A percentile compares a stretch with the other conserved stretches of the same genome.
phyloP scores from a whole-genome alignment of 306 rosid species.

The Prosopis cineraria region DNA sequence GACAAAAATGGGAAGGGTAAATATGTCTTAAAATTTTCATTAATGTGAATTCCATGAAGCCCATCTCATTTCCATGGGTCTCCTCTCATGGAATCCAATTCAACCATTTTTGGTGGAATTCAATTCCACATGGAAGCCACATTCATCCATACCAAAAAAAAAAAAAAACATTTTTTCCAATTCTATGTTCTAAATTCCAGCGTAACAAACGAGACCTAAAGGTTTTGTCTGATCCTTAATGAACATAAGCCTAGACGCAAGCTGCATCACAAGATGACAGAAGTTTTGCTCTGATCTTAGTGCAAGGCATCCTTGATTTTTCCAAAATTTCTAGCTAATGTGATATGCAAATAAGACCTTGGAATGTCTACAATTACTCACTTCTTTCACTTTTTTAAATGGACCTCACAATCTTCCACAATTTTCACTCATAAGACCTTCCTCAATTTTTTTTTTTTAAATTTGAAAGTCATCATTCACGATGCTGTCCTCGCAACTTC shows the following conservation, averaged over 20 bases:
- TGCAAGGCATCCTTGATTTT: neutral
- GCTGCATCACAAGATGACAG: neutral
- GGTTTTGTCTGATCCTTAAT: neutral
- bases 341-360: neutral
- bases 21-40: too few relatives aligned
- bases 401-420: too few relatives aligned
- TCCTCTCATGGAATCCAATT: too few relatives aligned
- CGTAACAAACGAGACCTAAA: too few relatives aligned
- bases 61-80: too few relatives aligned
- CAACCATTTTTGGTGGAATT: too few relatives aligned
- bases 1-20: too few relatives aligned
- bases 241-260: constrained; percentile 4
- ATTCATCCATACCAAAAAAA: too few relatives aligned
- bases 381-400: neutral
- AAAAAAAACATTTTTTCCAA: too few relatives aligned
- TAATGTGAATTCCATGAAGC: too few relatives aligned
- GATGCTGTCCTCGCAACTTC: neutral
- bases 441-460: neutral
- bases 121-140: too few relatives aligned
- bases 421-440: neutral
- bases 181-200: too few relatives aligned
- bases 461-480: neutral
- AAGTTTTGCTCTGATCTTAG: neutral
- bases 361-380: neutral
- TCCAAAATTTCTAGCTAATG: neutral